phyloP scores from a whole-genome alignment of 495 filamentous ascomycete genomes.

The Neurospora hispaniola region DNA sequence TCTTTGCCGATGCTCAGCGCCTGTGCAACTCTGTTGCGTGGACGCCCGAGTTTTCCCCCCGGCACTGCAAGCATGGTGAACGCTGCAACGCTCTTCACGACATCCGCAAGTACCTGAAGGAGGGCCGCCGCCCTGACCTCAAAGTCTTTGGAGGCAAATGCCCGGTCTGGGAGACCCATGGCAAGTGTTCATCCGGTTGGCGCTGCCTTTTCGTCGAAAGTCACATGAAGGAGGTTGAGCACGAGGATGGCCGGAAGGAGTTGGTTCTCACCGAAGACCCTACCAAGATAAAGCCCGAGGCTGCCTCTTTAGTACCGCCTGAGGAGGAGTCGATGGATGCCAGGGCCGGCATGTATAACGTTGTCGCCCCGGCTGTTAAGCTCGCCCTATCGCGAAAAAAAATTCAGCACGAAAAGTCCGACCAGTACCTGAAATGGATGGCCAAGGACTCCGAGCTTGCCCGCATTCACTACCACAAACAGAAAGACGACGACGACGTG shows the following conservation, averaged over 20 bases:
- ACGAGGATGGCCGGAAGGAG: slow-evolving; percentile 69
- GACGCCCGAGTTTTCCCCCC: slow-evolving; percentile 64
- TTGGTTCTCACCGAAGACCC: slow-evolving; percentile 50
- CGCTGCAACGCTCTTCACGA: slow-evolving; percentile 73
- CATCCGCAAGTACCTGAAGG: slow-evolving; percentile 70
- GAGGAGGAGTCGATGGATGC: not conserved
- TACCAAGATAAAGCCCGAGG: slow-evolving; percentile 9
- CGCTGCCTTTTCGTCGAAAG: slow-evolving; percentile 80
- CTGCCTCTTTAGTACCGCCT: not conserved
- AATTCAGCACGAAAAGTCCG: slow-evolving; percentile 55
- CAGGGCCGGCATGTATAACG: slow-evolving; percentile 54
- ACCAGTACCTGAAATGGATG: slow-evolving; percentile 66
- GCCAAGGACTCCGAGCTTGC: slow-evolving; percentile 47
- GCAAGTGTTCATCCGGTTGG: slow-evolving; percentile 75
- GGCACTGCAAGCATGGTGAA: slow-evolving; percentile 60
- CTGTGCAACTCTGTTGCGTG: slow-evolving; percentile 63
- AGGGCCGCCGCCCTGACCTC: slow-evolving; percentile 72
- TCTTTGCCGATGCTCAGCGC: slow-evolving; percentile 61
- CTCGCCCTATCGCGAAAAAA: slow-evolving; percentile 57
- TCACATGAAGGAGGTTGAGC: slow-evolving; percentile 66
- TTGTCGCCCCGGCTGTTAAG: slow-evolving; percentile 55
- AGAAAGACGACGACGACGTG: slow-evolving; percentile 32
- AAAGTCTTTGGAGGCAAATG: slow-evolving; percentile 63
- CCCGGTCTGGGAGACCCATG: slow-evolving; percentile 65
- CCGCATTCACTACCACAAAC: slow-evolving; percentile 39